Evolutionary conservation across 371 early-diverging fungal species (phyloP), one percentile per base, ranked within the genome.

Genomic region (Ecytonucleospora hepatopenaei): DNA sequence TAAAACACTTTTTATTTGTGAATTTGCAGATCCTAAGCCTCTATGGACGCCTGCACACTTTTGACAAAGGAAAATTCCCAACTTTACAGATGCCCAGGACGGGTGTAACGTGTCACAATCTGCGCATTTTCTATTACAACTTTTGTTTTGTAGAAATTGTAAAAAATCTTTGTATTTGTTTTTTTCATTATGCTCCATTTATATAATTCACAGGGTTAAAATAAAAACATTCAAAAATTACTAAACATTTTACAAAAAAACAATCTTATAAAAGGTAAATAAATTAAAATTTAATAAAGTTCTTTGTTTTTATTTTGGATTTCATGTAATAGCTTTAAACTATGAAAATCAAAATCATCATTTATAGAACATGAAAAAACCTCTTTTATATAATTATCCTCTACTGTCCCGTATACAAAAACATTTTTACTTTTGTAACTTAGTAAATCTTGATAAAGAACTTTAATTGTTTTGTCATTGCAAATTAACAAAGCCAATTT

Each of bases 11-110:
- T 72, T 75, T n/a, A 75, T 68, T 35, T 53, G 48, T 5, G 60
- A 61, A 21, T 40, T 59, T 34, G 4, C 23, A 28, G 72, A 51
- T 21, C 72, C 70, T 19, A 71, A 23, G 23, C 54, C 34, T 24
- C 76, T 21, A 57, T 75, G 72, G 27, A 47, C 28, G 16, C 46
- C 56, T 35, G 76, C 69, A 65, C 76, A 75, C 30, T 75, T 71
- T 1, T 70, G 54, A 62, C 76, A 75, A 26, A 75, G 61, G 48
- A 75, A 75, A n/a, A 75, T 21, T 16, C 62, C 55, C 24, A 48
- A 62, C 0, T 67, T 66, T 26, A 68, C 16, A 32, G 62, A 33
- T 32, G 48, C 55, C 76, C 76, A 75, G 17, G 69, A 59, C 0
- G 76, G 76, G 1, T 48, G 27, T 15, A 28, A 27, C 24, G 56